Conservation (phyloP, 2,329 filamentous ascomycete genomes). For the Xylariomycetidae sp. region DNA sequence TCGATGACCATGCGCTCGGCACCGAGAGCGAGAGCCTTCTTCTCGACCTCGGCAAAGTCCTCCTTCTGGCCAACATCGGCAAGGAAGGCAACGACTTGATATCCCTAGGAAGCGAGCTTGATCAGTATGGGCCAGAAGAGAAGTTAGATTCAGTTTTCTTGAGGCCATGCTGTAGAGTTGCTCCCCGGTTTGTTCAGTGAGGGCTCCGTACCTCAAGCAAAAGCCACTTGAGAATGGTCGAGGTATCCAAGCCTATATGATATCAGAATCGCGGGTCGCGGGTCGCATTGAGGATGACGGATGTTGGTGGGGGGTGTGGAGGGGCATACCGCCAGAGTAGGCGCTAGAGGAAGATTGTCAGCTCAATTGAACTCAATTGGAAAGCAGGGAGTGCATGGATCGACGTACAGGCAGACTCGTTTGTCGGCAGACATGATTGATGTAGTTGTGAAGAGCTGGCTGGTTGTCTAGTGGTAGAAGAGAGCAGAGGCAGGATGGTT, state of each 20-base stretch:
- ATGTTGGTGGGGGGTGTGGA: not conserved
- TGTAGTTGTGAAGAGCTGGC: too few relatives aligned
- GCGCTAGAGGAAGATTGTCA: slow-evolving; percentile 10
- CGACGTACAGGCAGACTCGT: slow-evolving; percentile 9
- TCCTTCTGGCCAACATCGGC: slow-evolving; percentile 74
- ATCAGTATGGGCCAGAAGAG: too few relatives aligned
- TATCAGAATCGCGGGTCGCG: not conserved
- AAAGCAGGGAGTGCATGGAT: too few relatives aligned
- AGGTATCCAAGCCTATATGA: slow-evolving; percentile 35
- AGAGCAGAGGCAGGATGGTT: too few relatives aligned
- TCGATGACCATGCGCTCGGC: slow-evolving; percentile 59
- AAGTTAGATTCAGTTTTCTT: too few relatives aligned
- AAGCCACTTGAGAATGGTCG: slow-evolving; percentile 37
- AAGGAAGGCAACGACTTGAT: slow-evolving; percentile 40
- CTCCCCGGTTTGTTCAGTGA: too few relatives aligned
- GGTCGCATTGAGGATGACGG: not conserved
- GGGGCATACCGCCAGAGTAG: slow-evolving; percentile 19
- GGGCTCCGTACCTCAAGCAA: slow-evolving; percentile 21
- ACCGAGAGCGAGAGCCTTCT: slow-evolving; percentile 62
- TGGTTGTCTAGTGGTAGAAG: too few relatives aligned
- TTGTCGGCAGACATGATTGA: slow-evolving; percentile 7
- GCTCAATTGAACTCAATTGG: slow-evolving; percentile 2
- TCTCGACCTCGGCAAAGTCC: slow-evolving; percentile 67
- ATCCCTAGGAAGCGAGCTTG: slow-evolving; percentile 15
- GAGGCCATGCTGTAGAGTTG: too few relatives aligned